phyloP scores from a whole-genome alignment of 1,284 basidiomycete genomes.

The Ganoderma lingzhi region DNA sequence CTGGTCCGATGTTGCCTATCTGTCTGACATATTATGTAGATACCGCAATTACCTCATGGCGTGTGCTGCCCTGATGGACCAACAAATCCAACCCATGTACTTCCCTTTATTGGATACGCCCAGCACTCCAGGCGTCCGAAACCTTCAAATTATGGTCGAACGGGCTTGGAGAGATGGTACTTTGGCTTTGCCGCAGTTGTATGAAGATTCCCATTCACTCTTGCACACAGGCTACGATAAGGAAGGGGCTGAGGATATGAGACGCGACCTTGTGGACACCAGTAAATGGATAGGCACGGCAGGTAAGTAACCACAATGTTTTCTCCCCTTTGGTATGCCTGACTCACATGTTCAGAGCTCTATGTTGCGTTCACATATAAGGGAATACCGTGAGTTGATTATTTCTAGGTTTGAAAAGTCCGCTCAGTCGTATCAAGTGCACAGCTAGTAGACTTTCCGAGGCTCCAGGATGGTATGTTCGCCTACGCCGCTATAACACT shows the following conservation, averaged over 20 bases:
- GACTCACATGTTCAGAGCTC: conserved; percentile 52
- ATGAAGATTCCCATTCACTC: conserved; percentile 4
- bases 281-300: conserved; percentile 84
- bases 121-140: conserved; percentile 71
- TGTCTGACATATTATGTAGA: conserved; percentile 45
- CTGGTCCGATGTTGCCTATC: background rate
- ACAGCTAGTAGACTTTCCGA: conserved; percentile 66
- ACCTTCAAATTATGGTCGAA: conserved; percentile 82
- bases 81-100: conserved; percentile 67
- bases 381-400: conserved; percentile 74
- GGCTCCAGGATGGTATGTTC: conserved; percentile 51
- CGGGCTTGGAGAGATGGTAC: conserved; percentile 78
- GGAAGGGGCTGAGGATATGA: conserved; percentile 70
- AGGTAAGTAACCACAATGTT: conserved; percentile 50
- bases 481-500: too few species aligned
- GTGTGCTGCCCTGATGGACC: conserved; percentile 76
- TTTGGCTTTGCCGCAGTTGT: background rate
- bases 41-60: conserved; percentile 90
- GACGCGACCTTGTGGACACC: conserved; percentile 65
- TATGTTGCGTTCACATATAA: conserved; percentile 75
- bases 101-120: conserved; percentile 62
- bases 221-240: conserved; percentile 70
- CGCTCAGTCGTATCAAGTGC: conserved; percentile 49
- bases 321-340: conserved; percentile 16
- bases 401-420: background rate